Evolutionary conservation across 2,329 filamentous ascomycete genomes (phyloP), one percentile per base, ranked within the genome.

Genomic region (Stylonectria norvegica): DNA sequence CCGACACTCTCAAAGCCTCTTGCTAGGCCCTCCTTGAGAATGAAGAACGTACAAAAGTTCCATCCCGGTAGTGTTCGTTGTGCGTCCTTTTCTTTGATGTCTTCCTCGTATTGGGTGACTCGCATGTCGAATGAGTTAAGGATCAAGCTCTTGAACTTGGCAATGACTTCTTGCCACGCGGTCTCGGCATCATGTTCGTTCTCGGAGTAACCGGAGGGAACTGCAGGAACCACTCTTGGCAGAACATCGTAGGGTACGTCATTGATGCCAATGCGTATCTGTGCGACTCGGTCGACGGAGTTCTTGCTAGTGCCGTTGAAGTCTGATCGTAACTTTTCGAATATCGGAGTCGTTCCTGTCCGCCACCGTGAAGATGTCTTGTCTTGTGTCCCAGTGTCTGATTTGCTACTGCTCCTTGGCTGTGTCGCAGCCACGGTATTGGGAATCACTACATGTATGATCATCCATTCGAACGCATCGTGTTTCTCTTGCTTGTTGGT

Each of bases 1-100:
- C 94, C 94, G 3, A 97, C 90, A 59, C 88, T 97, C 63, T 98
- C 94, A 52, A 98, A 95, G 0, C 91, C 94, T 51, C 88, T 79
- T 1, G 93, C 91, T 23, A 98, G 70, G 0, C 93, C 93, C 63
- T 98, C 93, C 59, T 98, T 98, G 7, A 98, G 74, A 12, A 98
- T 90, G 62, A 98, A 98, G 62, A 98, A 98, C 0, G 93, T 98
- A 65, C 93, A 97, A 61, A 98, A 98, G 59, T 98, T 98, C 93
- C 93, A 98, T 0, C 93, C 93, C 0, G 93, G 93, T 14, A 98
- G 68, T 22, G 74, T 83, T 33, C 91, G 78, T 62, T 97, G 90
- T 1, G 84, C 79, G 54, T 97, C 91, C 58, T 90, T 93, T 63
- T 96, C 93, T 48, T 88, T 86, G 52, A 98, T 95, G 53, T 98